Evolutionary conservation across 208 protist species (phyloP), one percentile per base, ranked within the genome.

Genomic region (Crithidia expoeki): DNA sequence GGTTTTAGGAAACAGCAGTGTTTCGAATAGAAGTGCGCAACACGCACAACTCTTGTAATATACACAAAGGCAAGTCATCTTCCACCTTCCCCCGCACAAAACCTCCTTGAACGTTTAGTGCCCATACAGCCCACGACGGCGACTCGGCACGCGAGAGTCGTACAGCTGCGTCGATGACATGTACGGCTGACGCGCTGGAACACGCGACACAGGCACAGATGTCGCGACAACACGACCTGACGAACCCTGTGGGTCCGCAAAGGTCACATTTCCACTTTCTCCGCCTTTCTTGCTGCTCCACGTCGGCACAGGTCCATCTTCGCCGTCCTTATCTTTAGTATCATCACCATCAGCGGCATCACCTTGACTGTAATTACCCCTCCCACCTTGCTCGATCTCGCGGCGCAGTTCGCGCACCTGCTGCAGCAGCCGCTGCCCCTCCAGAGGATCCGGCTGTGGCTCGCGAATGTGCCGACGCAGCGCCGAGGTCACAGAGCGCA

Each of bases 351-450:
- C 36, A 30, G 19, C 46, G 2, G 21, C 50, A 32, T 38, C 33
- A 7, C 25, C 21, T 0, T 34, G 50, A 10, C 14, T 34, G 34
- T 57, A n/a, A 23, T 52, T 32, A 0, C 25, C 36, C 2, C 0
- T 12, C 9, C 36, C 40, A 9, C 10, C 56, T 0, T 51, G 47
- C 57, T 57, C 62, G 12, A 59, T 68, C 63, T 47, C 68, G 42
- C 68, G 33, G 47, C 79, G 72, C 69, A 88, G 57, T 23, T 34
- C 44, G 1, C 76, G 79, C 63, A 85, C 77, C 49, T 76, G 72
- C 28, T 57, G 46, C 44, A 80, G 76, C 34, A 88, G 76, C 42
- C 71, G 56, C 40, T 64, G 74, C 21, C 79, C 74, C 60, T 80
- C 76, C 21, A 27, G 11, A 5, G 73, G 58, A 49, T 80, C 70